Evolutionary conservation across 2,329 filamentous ascomycete species (phyloP), one percentile per base, ranked within the genome.

Genomic region (Cryphonectria parasitica): DNA sequence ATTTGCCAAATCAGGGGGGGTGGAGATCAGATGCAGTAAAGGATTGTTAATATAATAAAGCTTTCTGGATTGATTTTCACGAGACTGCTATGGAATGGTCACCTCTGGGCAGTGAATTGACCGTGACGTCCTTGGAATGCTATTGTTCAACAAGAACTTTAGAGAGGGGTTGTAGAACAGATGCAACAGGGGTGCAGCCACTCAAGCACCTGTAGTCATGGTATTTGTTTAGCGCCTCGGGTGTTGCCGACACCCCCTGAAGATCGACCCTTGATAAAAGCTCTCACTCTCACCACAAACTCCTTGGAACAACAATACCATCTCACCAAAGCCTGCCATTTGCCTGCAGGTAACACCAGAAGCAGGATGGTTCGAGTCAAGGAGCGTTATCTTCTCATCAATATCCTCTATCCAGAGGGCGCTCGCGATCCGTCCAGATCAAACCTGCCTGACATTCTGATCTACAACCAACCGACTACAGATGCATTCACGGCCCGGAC

Each of bases 361-460:
- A 34, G 39, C 69, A 82, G 60, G 64, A 98, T 99, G 96, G 96
- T 99, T 72, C 93, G 96, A 78, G 89, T 98, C 75, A 99, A 99
- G 82, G 92, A 97, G 81, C 91, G 96, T 77, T 99, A 99, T 80
- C 88, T 99, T 25, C 89, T 98, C n/a, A 89, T 98, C 73, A 93
- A 97, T 79, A 94, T 98, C 74, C 86, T 98, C 63, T 98, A 98
- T 77, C 94, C 95, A 0, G 86, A 89, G 8, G 83, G 88, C 17
- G 73, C 83, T 13, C 73, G 77, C 13, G 77, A 76, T 72, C 72
- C 77, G 63, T 74, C 76, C 72, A 80, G 79, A 70, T 65, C 78
- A 45, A 79, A 81, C 75, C 75, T 86, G 77, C 80, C 92, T 78
- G 80, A 88, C 83, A 85, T 92, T 70, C 83, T 98, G 39, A 85